phyloP scores from a whole-genome alignment of 805 yeast species.

The Ogataea ganodermae region DNA sequence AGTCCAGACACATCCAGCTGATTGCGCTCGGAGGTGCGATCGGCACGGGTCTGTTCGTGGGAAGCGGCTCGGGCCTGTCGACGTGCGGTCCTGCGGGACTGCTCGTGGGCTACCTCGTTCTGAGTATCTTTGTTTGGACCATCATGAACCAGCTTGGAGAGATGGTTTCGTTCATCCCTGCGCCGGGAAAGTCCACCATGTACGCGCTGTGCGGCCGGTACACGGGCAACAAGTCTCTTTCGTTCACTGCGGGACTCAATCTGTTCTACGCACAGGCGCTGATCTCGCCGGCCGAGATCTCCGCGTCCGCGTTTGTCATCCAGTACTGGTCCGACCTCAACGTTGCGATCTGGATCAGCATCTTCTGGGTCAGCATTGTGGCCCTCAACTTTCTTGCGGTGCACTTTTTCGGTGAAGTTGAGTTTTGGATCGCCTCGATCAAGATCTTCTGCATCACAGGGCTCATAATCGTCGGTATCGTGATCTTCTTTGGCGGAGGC shows the following conservation, averaged over 20 bases:
- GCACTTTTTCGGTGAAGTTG: slow-evolving; percentile 51
- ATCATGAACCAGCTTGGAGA: slow-evolving; percentile 69
- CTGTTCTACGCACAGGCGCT: slow-evolving; percentile 50
- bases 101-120: slow-evolving; percentile 60
- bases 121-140: slow-evolving; percentile 64
- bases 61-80: slow-evolving; percentile 42
- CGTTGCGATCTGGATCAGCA: slow-evolving; percentile 61
- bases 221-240: slow-evolving; percentile 53
- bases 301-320: slow-evolving; percentile 64
- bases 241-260: slow-evolving; percentile 58
- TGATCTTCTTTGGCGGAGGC: slow-evolving; percentile 67
- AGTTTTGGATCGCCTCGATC: slow-evolving; percentile 66
- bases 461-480: slow-evolving; percentile 54
- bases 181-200: slow-evolving; percentile 65
- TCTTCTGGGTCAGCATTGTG: slow-evolving; percentile 50
- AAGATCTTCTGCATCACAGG: slow-evolving; percentile 68
- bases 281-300: slow-evolving; percentile 60
- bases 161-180: slow-evolving; percentile 62
- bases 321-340: slow-evolving; percentile 62
- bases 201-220: slow-evolving; percentile 45
- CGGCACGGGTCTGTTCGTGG: slow-evolving; percentile 60
- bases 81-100: slow-evolving; percentile 43
- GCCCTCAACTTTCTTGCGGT: slow-evolving; percentile 55
- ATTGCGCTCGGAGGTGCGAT: slow-evolving; percentile 71
- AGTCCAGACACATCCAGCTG: slow-evolving; percentile 56